These are phyloP conservation scores for Daldinia eschscholtzii DNA, from an alignment of 2,329 filamentous ascomycete genomes.

Conservation along the genomic window DNA sequence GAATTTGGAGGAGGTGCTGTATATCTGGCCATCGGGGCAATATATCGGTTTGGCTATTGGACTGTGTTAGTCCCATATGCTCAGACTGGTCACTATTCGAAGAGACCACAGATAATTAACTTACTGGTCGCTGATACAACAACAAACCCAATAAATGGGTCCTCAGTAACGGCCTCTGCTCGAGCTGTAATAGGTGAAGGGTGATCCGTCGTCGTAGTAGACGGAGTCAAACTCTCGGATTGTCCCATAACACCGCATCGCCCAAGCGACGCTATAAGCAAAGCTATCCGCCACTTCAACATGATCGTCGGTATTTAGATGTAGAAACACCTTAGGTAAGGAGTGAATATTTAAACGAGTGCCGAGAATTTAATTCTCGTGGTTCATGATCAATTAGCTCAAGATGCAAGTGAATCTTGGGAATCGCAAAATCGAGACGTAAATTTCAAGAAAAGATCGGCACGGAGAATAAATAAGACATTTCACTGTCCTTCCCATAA, in stretches of 20 bases:
- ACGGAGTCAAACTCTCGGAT: background rate
- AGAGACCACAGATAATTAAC: background rate
- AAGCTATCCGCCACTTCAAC: slow-evolving; percentile 9
- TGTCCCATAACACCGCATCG: slow-evolving; percentile 20
- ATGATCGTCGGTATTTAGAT: background rate
- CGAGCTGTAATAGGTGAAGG: slow-evolving; percentile 7
- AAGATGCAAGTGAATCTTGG: background rate
- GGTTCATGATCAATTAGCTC: slow-evolving; percentile 6
- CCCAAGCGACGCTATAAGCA: slow-evolving; percentile 15
- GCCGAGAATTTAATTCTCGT: background rate
- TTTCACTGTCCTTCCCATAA: slow-evolving; percentile 2
- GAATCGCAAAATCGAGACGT: background rate
- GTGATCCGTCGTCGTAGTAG: slow-evolving; percentile 5
- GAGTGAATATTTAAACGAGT: background rate
- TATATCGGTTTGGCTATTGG: slow-evolving; percentile 27
- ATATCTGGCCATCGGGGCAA: slow-evolving; percentile 30
- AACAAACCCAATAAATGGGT: slow-evolving; percentile 29
- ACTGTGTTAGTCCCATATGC: slow-evolving; percentile 1
- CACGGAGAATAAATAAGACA: slow-evolving; percentile 14
- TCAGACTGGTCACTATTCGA: background rate
- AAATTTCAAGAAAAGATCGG: slow-evolving; percentile 5
- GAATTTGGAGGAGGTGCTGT: slow-evolving; percentile 22
- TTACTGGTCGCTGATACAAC: slow-evolving; percentile 22
- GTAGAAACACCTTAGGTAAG: background rate
- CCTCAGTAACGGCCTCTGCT: slow-evolving; percentile 17